A percentile compares a stretch with the other conserved stretches of the same genome.
These are phyloP conservation scores for Monosporozyma yasuniensis DNA, from an alignment of 805 yeast genomes.

Conservation along the genomic window DNA sequence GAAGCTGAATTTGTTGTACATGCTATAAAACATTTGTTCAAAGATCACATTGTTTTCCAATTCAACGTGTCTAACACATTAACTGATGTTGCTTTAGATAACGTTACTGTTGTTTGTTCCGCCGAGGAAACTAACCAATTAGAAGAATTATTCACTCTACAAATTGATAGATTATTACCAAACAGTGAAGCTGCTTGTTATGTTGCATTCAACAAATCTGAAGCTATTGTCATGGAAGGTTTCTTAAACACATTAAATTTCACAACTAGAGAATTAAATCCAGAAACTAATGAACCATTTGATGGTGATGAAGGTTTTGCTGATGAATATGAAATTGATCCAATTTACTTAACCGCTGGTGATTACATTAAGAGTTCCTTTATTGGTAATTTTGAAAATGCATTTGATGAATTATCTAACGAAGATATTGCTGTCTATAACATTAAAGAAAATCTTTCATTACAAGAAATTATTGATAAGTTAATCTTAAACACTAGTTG, in stretches of 20 bases:
- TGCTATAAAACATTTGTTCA: slow-evolving; percentile 76
- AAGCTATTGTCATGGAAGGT: slow-evolving; percentile 37
- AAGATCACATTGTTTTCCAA: slow-evolving; percentile 65
- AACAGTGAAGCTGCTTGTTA: slow-evolving; percentile 65
- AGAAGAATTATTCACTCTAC: slow-evolving; percentile 62
- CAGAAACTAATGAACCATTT: slow-evolving; percentile 55
- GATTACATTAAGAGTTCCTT: slow-evolving; percentile 75
- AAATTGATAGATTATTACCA: slow-evolving; percentile 66
- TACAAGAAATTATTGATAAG: slow-evolving; percentile 50
- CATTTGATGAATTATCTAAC: slow-evolving; percentile 62
- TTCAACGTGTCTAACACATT: slow-evolving; percentile 80
- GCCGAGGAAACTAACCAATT: slow-evolving; percentile 49
- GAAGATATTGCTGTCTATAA: slow-evolving; percentile 63
- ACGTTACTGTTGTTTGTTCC: slow-evolving; percentile 62
- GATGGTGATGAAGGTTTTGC: slow-evolving; percentile 77
- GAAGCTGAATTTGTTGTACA: slow-evolving; percentile 90
- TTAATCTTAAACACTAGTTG: slow-evolving; percentile 48
- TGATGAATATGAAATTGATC: slow-evolving; percentile 89
- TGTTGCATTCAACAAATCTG: slow-evolving; percentile 59
- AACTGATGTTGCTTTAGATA: slow-evolving; percentile 64
- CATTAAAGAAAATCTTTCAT: slow-evolving; percentile 38
- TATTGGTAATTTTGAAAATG: slow-evolving; percentile 62
- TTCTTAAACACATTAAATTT: slow-evolving; percentile 64
- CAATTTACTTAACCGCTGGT: slow-evolving; percentile 59
- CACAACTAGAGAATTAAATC: slow-evolving; percentile 71